Conservation (phyloP, 345 rosid species). For the Linum usitatissimum region DNA sequence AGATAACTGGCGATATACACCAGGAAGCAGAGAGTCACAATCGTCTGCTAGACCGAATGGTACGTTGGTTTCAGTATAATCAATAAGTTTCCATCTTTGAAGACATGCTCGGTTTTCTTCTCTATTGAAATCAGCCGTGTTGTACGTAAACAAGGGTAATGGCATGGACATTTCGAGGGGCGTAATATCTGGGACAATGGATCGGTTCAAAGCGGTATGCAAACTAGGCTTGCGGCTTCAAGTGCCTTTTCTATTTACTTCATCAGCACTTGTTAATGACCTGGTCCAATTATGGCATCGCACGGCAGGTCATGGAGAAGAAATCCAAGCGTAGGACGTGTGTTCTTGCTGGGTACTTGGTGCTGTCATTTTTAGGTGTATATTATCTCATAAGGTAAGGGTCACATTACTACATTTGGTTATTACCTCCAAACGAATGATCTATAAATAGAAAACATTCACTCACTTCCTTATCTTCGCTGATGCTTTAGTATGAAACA, state of each 20-base stretch:
- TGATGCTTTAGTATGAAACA: neutral
- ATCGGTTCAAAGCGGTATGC: constrained; percentile 68
- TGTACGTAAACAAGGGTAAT: constrained; percentile 47
- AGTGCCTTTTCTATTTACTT: constrained; percentile 5
- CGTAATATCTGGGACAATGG: constrained; percentile 76
- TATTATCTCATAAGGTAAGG: constrained; percentile 57
- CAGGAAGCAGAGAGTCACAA: constrained; percentile 88
- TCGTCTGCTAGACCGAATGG: constrained; percentile 69
- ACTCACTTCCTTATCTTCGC: neutral
- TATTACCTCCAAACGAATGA: neutral
- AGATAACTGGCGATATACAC: constrained; percentile 84
- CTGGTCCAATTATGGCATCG: constrained; percentile 11
- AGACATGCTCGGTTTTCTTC: neutral
- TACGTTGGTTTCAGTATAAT: constrained; percentile 15
- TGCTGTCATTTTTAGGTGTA: constrained; percentile 41
- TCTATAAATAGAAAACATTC: neutral
- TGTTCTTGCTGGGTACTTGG: constrained; percentile 46
- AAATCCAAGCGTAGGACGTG: constrained; percentile 60
- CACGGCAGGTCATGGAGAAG: constrained; percentile 65
- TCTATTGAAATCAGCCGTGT: constrained; percentile 12
- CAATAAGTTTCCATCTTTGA: neutral
- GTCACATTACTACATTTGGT: neutral
- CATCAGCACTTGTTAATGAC: constrained; percentile 2
- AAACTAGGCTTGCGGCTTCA: neutral
- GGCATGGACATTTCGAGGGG: constrained; percentile 83